Percentiles rank a stretch among this genome's conserved stretches.
Evolutionary conservation across 2,329 filamentous ascomycete species (phyloP).

Genomic region (Xylariaceae sp.): DNA sequence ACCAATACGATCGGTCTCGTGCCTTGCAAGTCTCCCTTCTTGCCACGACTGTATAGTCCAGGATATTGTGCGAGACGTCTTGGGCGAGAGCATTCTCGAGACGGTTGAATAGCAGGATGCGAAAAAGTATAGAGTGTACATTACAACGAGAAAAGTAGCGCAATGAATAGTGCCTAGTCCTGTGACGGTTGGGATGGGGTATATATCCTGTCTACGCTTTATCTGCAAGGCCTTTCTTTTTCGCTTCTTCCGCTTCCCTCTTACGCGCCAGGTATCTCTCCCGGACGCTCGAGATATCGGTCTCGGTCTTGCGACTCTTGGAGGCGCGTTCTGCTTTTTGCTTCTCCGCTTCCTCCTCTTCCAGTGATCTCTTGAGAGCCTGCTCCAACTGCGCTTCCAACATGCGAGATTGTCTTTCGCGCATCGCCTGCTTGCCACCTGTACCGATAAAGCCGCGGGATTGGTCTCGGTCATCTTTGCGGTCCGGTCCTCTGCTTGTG

Average conservation of each 20-base stretch:
- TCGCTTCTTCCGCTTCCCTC: slow-evolving; percentile 70
- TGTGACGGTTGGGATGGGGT: slow-evolving; percentile 9
- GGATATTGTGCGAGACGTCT: background rate
- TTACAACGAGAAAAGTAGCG: slow-evolving; percentile 14
- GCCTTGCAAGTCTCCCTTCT: background rate
- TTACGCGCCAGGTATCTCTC: slow-evolving; percentile 81
- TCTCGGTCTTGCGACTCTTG: slow-evolving; percentile 78
- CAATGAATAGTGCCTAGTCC: slow-evolving; percentile 4
- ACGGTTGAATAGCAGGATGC: background rate
- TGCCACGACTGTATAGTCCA: background rate
- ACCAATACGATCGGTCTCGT: background rate
- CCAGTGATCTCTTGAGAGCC: slow-evolving; percentile 70
- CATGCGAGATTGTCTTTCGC: slow-evolving; percentile 78
- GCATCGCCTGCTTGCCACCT: slow-evolving; percentile 65
- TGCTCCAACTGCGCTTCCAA: slow-evolving; percentile 76
- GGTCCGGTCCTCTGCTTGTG: slow-evolving; percentile 33
- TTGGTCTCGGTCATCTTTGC: slow-evolving; percentile 36
- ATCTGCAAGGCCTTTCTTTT: slow-evolving; percentile 45
- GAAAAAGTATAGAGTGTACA: slow-evolving; percentile 31
- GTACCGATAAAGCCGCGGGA: slow-evolving; percentile 43
- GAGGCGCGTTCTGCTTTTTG: slow-evolving; percentile 64
- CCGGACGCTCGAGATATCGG: slow-evolving; percentile 75
- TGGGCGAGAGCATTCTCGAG: background rate
- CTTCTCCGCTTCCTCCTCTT: slow-evolving; percentile 68
- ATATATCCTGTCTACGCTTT: slow-evolving; percentile 21